Conservation (phyloP, 257 asterid genomes). For the Gentiana dahurica region DNA sequence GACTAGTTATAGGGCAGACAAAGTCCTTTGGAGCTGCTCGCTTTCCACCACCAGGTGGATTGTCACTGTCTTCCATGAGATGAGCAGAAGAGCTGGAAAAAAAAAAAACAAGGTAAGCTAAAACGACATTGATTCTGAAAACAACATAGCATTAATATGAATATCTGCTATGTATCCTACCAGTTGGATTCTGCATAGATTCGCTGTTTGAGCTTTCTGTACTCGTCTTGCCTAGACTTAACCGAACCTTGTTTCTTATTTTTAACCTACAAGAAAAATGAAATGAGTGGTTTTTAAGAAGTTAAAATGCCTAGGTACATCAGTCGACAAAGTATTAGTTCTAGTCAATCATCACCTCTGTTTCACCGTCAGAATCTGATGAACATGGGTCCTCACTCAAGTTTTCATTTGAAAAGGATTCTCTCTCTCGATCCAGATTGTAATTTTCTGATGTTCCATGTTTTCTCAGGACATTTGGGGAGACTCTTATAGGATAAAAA, state of each 20-base stretch:
- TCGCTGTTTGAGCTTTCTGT: constrained; percentile 20
- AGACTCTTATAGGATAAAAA: constrained; percentile 53
- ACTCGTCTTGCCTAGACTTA: constrained; percentile 21
- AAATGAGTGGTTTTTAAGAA: neutral
- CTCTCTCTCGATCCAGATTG: constrained; percentile 11
- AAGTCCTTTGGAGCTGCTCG: constrained; percentile 61
- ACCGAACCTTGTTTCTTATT: constrained; percentile 28
- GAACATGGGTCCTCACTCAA: constrained; percentile 22
- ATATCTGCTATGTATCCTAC: constrained; percentile 20
- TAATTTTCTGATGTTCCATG: constrained; percentile 19
- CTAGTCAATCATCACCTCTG: constrained; percentile 47
- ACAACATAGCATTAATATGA: neutral
- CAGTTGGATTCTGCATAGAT: constrained; percentile 26
- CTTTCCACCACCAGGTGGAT: constrained; percentile 23
- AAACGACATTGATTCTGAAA: constrained; percentile 1
- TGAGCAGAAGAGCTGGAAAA: constrained; percentile 23
- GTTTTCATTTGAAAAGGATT: constrained; percentile 17
- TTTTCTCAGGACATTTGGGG: constrained; percentile 26
- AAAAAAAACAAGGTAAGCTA: constrained; percentile 6
- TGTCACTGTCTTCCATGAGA: constrained; percentile 41
- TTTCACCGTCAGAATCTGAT: constrained; percentile 28
- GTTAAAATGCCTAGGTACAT: constrained; percentile 21
- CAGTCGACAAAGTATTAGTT: constrained; percentile 19
- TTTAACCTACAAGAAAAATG: constrained; percentile 44
- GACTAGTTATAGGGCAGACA: constrained; percentile 75